Conservation (phyloP, 2,329 filamentous ascomycete species). For the Lojkania enalia region DNA sequence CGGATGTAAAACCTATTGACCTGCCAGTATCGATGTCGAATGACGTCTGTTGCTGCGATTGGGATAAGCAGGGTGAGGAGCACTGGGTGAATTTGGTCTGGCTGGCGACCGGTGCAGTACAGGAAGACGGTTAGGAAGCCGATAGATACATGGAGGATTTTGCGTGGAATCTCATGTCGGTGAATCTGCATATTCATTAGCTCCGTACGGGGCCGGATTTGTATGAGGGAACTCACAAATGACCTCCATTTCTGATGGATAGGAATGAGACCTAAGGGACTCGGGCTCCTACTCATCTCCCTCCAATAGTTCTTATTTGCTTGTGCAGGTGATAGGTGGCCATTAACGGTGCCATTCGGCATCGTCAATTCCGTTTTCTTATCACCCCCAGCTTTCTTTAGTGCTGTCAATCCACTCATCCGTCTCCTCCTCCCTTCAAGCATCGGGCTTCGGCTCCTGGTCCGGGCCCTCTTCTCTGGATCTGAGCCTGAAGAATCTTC, state of each 20-base stretch:
- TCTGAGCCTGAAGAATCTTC: slow-evolving; percentile 63
- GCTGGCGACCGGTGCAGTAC: slow-evolving; percentile 78
- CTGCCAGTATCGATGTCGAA: slow-evolving; percentile 78
- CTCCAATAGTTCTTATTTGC: slow-evolving; percentile 76
- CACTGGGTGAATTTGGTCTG: slow-evolving; percentile 77
- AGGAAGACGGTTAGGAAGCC: slow-evolving; percentile 90
- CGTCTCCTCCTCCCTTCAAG: slow-evolving; percentile 49
- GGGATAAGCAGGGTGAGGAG: slow-evolving; percentile 81
- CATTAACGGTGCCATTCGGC: slow-evolving; percentile 58
- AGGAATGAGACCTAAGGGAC: slow-evolving; percentile 89
- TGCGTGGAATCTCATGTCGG: slow-evolving; percentile 95
- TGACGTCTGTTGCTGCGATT: slow-evolving; percentile 77
- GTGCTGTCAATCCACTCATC: slow-evolving; percentile 57
- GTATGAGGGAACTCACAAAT: slow-evolving; percentile 61
- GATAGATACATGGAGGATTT: slow-evolving; percentile 91
- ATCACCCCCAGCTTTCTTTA: slow-evolving; percentile 42
- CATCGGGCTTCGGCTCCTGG: slow-evolving; percentile 71
- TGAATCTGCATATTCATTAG: slow-evolving; percentile 58
- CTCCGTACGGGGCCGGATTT: neutral
- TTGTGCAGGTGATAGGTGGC: slow-evolving; percentile 69
- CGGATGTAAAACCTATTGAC: slow-evolving; percentile 89
- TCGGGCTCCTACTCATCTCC: slow-evolving; percentile 87
- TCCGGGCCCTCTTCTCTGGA: slow-evolving; percentile 63
- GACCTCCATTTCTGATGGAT: slow-evolving; percentile 90
- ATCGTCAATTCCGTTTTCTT: slow-evolving; percentile 47